Base-by-base conservation (phyloP, 257 asterid species). In the Forsythia suspensa region DNA sequence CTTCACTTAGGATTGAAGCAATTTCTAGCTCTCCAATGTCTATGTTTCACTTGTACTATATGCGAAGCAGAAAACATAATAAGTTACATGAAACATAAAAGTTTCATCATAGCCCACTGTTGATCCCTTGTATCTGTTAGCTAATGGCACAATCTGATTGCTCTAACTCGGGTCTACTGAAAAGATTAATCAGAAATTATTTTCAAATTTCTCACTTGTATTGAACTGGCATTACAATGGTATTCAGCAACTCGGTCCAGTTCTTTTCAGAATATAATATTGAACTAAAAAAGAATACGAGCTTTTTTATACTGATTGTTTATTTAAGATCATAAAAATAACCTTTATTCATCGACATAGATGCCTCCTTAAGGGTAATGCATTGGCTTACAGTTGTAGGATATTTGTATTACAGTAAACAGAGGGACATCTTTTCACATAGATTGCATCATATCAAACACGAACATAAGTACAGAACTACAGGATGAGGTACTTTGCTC, bases 381-480 rank as follows among this genome's bases (percentile, higher is more conserved):
- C 7, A 3, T 24, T 63, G 69, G 6, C 69, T 21, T 61, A 24
- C 16, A 29, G 15, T 63, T 63, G 38, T 24, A 29, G 16, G 38
- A 9, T 34, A 63, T 24, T 24, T 63, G 18, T 29, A 63, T 12
- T 63, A 24, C 6, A 61, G 69, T 29, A 5, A 63, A 63, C 38
- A 29, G 69, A 20, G 16, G 40, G 8, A 24, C 70, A 24, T 12
- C 69, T 5, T 21, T 18, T 37, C 67, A 38, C 34, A n/a, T 34
- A 4, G 68, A 72, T 37, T 63, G 52, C 16, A 37, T 63, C 52
- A 55, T 42, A 15, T 75, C 18, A n/a, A 57, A 39, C 40, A 81
- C 39, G 72, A 41, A 76, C 70, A 75, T 24, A 72, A 70, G n/a
- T 57, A 75, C 43, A 10, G 39, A 9, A 20, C 42, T 43, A 51